Evolutionary conservation across 106 monocot genomes (phyloP), one percentile per base, ranked within the genome.

Genomic region (Hemerocallis citrina): DNA sequence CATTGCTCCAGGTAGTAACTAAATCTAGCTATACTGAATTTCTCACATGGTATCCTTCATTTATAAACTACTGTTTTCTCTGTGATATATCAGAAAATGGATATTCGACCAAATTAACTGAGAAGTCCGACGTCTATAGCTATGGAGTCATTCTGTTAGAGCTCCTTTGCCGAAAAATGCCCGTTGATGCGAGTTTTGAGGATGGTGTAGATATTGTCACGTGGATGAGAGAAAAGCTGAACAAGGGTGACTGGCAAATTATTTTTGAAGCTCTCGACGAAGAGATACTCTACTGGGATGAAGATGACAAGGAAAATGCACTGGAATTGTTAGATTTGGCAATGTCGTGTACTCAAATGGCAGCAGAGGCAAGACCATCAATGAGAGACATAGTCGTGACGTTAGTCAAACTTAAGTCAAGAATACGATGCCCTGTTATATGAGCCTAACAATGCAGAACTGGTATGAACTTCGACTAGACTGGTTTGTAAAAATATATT

Each of bases 1-100:
- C 71, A 85, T 91, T 68, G 85, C 85, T 61, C 89, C 89, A 74
- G 89, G 89, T 85, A 63, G 24, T 55, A 12, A 22, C n/a, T n/a
- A n/a, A n/a, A n/a, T n/a, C n/a, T n/a, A n/a, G n/a, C n/a, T n/a
- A n/a, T n/a, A n/a, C n/a, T 11, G 15, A 16, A 39, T 55, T 66
- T 28, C 28, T 66, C 38, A 40, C 25, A 23, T 13, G n/a, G 10
- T 27, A 34, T 56, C 29, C 28, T 33, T n/a, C n/a, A n/a, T 42
- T 57, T n/a, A n/a, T 5, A 28, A 27, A 22, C 32, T 38, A 20
- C 44, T 45, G 46, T 27, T 33, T 34, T 41, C 48, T 40, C 19
- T 14, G 3, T 23, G 59, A 15, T 12, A 40, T 59, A 13, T 7
- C 60, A 69, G 69, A 69, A 30, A 51, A 69, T 60, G 69, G 69